phyloP scores from a whole-genome alignment of 257 asterid genomes.

The Euphrasia confusa region DNA sequence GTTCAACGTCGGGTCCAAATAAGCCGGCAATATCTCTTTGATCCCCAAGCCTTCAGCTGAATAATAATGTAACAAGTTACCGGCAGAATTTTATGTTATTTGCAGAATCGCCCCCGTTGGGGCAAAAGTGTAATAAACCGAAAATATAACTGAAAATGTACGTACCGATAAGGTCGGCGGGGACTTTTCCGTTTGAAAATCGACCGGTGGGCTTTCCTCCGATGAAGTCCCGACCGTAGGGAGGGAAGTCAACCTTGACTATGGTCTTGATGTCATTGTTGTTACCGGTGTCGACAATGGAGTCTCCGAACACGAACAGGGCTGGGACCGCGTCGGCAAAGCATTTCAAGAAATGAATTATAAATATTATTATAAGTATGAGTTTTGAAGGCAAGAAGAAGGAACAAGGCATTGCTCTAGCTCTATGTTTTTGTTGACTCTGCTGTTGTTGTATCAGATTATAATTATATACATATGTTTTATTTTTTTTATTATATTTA shows the following conservation, averaged over 20 bases:
- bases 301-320: background rate
- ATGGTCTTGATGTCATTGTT: background rate
- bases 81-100: background rate
- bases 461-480: no score
- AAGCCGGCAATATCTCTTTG: background rate
- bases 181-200: background rate
- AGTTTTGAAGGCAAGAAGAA: background rate
- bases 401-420: no score
- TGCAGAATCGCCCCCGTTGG: no score
- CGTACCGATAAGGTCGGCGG: background rate
- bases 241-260: background rate
- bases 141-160: no score
- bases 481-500: no score
- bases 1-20: background rate
- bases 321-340: background rate
- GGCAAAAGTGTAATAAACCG: no score
- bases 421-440: no score
- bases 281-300: background rate
- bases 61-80: background rate
- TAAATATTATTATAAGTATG: background rate
- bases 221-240: background rate
- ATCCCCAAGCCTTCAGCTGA: conserved; percentile 1
- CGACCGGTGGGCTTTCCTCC: conserved; percentile 5
- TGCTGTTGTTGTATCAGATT: no score
- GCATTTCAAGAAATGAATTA: background rate